Percentiles rank a stretch among this genome's conserved stretches.
These are phyloP conservation scores for Pontederia crassipes DNA, from an alignment of 176 grass and related monocot species.

Conservation along the genomic window DNA sequence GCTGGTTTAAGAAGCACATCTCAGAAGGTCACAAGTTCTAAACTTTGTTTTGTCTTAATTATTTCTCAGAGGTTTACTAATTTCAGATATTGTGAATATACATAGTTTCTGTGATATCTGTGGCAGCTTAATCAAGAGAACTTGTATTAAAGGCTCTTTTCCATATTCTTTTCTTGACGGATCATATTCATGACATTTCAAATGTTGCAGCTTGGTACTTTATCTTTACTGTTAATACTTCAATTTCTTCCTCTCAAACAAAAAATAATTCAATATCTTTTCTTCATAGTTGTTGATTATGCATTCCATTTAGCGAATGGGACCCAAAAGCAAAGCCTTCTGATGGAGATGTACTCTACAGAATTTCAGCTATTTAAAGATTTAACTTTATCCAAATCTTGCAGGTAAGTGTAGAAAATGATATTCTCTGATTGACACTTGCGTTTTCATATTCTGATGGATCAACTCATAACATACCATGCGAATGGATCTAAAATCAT, in stretches of 20 bases:
- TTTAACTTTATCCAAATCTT: conserved; percentile 51
- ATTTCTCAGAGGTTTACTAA: too few relatives aligned
- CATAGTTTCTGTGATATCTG: too few relatives aligned
- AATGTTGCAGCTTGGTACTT: neutral
- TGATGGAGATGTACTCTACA: conserved; percentile 86
- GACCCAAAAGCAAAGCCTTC: conserved; percentile 60
- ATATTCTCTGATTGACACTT: neutral
- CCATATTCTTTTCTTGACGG: neutral
- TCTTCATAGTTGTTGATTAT: conserved; percentile 67
- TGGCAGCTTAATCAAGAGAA: too few relatives aligned
- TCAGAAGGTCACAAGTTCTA: too few relatives aligned
- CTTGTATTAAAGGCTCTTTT: neutral
- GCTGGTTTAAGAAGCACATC: too few relatives aligned
- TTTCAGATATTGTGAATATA: too few relatives aligned
- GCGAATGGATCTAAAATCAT: too few relatives aligned
- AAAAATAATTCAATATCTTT: neutral
- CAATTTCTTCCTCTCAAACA: neutral
- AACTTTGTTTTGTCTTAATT: too few relatives aligned
- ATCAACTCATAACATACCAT: neutral
- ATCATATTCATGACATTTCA: neutral
- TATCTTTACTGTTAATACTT: conserved; percentile 10
- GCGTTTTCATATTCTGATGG: neutral
- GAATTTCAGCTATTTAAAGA: conserved; percentile 91
- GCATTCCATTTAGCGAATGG: conserved; percentile 49
- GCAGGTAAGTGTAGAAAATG: conserved; percentile 26